phyloP scores from a whole-genome alignment of 2,329 filamentous ascomycete species.

The Ambrosiella cleistominuta region DNA sequence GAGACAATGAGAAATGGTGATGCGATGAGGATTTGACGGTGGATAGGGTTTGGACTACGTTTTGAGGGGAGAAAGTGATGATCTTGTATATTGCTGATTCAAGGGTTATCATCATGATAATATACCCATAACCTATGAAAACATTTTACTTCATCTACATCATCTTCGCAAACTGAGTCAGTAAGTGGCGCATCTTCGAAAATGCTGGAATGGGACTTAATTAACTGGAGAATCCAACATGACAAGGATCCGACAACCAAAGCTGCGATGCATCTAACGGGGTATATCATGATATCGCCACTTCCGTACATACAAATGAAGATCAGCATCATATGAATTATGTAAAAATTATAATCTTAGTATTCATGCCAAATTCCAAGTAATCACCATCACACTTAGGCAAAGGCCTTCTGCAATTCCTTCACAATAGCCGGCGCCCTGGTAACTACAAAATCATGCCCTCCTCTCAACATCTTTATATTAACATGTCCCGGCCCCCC shows the following conservation, averaged over 20 bases:
- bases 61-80: not conserved
- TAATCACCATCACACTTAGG: not conserved
- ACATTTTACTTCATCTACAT: no score
- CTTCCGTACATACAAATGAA: not conserved
- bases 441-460: conserved; percentile 38
- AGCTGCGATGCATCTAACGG: not conserved
- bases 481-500: conserved; percentile 30
- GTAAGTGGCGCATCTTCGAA: not conserved
- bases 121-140: no score
- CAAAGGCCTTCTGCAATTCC: conserved; percentile 5
- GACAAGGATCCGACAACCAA: not conserved
- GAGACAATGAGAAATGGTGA: not conserved
- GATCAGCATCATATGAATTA: not conserved
- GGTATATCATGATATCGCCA: not conserved
- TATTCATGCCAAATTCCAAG: not conserved
- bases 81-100: not conserved
- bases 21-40: no score
- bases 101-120: no score
- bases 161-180: no score
- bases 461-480: conserved; percentile 35
- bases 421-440: conserved; percentile 7
- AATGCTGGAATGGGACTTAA: not conserved
- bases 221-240: not conserved
- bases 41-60: not conserved
- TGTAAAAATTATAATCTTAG: not conserved